Percentiles rank a stretch among this genome's conserved stretches.
phyloP scores from a whole-genome alignment of 2,329 filamentous ascomycete species.

The Aureobasidium mangrovei region DNA sequence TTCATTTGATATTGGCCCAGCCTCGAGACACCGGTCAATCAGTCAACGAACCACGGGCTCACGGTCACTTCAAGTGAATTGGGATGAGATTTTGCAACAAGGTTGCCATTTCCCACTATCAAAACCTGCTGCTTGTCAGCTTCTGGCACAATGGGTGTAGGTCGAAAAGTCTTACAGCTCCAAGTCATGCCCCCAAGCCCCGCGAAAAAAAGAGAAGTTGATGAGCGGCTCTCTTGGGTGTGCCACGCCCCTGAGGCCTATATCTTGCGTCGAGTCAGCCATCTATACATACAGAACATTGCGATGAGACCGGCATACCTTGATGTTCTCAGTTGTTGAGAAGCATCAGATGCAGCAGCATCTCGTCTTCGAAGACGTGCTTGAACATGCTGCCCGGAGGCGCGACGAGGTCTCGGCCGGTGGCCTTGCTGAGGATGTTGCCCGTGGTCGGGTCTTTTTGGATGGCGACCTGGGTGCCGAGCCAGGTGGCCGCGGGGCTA shows the following conservation, averaged over 20 bases:
- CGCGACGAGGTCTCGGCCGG: not conserved
- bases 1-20: too few species aligned
- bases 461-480: not conserved
- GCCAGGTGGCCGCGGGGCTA: not conserved
- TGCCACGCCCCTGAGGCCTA: not conserved
- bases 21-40: not conserved
- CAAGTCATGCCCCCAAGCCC: not conserved
- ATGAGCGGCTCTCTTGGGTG: not conserved
- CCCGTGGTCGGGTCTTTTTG: not conserved
- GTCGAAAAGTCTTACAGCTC: too few species aligned
- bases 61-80: not conserved
- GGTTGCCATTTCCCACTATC: not conserved
- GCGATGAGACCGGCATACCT: not conserved
- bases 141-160: not conserved
- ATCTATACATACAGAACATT: not conserved
- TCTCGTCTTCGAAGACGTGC: conserved; percentile 1
- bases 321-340: not conserved
- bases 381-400: not conserved
- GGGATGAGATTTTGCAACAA: not conserved
- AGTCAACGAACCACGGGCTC: not conserved
- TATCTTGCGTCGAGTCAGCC: not conserved
- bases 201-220: not conserved
- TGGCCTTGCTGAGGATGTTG: not conserved
- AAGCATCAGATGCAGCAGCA: conserved; percentile 9
- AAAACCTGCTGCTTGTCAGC: not conserved